A percentile compares a stretch with the other conserved stretches of the same genome.
Evolutionary conservation across 2,329 filamentous ascomycete genomes (phyloP).

Genomic region (Trichoderma sp.): DNA sequence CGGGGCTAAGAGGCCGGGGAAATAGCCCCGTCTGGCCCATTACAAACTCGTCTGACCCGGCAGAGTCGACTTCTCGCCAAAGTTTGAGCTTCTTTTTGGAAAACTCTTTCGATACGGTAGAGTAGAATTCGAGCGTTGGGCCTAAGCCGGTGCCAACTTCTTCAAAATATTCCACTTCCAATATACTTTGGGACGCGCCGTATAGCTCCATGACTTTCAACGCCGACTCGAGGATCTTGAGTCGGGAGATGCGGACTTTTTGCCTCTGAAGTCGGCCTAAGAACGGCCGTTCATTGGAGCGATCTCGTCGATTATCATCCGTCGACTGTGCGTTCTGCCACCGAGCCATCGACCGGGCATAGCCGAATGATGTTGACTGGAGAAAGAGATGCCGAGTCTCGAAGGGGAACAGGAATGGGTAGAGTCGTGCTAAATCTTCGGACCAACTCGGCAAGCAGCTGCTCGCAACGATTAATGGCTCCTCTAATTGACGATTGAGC

Average conservation of each 20-base stretch:
- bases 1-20: slow-evolving; percentile 83
- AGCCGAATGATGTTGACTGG: slow-evolving; percentile 97
- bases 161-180: slow-evolving; percentile 98
- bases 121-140: slow-evolving; percentile 96
- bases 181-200: slow-evolving; percentile 90
- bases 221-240: slow-evolving; percentile 94
- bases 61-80: slow-evolving; percentile 88
- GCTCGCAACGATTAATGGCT: slow-evolving; percentile 94
- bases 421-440: slow-evolving; percentile 88
- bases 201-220: slow-evolving; percentile 99
- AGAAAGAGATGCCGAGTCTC: slow-evolving; percentile 96
- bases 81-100: slow-evolving; percentile 96
- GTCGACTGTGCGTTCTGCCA: slow-evolving; percentile 92
- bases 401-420: slow-evolving; percentile 97
- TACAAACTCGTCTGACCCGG: slow-evolving; percentile 76
- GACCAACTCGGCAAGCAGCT: slow-evolving; percentile 96
- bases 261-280: slow-evolving; percentile 89
- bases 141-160: slow-evolving; percentile 96
- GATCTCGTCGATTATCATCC: slow-evolving; percentile 79
- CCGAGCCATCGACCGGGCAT: slow-evolving; percentile 93
- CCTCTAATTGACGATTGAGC: slow-evolving; percentile 93
- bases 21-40: slow-evolving; percentile 86
- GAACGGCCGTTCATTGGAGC: slow-evolving; percentile 88
- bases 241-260: slow-evolving; percentile 94
- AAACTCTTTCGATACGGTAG: slow-evolving; percentile 94